These are phyloP conservation scores for Chimonanthus praecox DNA, from an alignment of 164 flowering plant species.

Conservation along the genomic window DNA sequence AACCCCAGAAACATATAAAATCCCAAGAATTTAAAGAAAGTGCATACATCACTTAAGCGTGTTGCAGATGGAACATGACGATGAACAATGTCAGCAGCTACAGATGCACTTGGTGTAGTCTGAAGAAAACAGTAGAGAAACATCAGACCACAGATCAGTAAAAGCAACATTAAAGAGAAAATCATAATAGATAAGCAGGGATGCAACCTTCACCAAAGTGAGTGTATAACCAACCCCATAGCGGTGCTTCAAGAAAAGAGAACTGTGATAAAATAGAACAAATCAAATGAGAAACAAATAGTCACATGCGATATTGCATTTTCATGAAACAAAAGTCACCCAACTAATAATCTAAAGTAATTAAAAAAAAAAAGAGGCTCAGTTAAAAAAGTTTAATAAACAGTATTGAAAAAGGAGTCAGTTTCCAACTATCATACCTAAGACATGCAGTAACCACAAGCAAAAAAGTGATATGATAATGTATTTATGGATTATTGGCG, in stretches of 20 bases:
- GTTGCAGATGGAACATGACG: slow-evolving; percentile 89
- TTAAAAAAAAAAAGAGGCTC: background rate
- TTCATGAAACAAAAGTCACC: too few relatives aligned
- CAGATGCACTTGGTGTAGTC: slow-evolving; percentile 67
- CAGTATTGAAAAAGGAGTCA: background rate
- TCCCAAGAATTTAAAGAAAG: slow-evolving; percentile 3
- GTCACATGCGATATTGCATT: background rate
- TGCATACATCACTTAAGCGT: slow-evolving; percentile 78
- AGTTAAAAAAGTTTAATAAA: too few relatives aligned
- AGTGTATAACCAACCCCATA: slow-evolving; percentile 99
- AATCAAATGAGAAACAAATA: background rate
- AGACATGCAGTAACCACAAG: background rate
- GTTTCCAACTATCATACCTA: background rate
- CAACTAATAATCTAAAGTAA: background rate
- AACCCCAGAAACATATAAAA: background rate
- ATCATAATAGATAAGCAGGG: background rate
- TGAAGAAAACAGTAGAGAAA: slow-evolving; percentile 21
- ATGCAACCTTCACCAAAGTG: slow-evolving; percentile 84
- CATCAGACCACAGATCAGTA: slow-evolving; percentile 3
- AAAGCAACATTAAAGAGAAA: background rate
- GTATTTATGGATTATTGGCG: background rate
- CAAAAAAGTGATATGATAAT: too few relatives aligned
- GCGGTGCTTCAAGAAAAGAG: slow-evolving; percentile 90
- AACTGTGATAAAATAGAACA: slow-evolving; percentile 42
- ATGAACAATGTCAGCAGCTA: slow-evolving; percentile 77